Conservation (phyloP, 768 basidiomycete genomes). For the Rhizopogon rudus region DNA sequence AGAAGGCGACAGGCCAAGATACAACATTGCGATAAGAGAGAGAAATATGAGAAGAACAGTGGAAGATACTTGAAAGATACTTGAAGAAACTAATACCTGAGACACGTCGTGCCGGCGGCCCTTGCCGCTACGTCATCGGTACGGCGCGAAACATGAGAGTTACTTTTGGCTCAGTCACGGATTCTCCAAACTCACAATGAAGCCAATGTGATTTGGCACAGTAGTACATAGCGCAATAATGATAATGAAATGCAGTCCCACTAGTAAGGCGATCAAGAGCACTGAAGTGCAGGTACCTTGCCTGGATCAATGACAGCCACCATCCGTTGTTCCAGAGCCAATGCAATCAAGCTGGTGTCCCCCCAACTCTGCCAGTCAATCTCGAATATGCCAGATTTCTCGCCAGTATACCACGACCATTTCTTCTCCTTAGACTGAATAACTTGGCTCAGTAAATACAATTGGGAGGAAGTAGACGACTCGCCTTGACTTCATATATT, state of each 20-base stretch:
- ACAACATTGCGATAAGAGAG: constrained; percentile 13
- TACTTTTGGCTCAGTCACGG: too few species aligned
- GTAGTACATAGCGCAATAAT: constrained; percentile 1
- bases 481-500: constrained; percentile 65
- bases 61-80: neutral
- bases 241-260: neutral
- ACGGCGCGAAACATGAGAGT: neutral
- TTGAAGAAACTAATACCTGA: too few species aligned
- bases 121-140: neutral
- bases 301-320: constrained; percentile 66
- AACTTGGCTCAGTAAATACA: constrained; percentile 5
- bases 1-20: constrained; percentile 4
- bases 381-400: constrained; percentile 67
- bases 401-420: constrained; percentile 65
- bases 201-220: neutral
- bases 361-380: constrained; percentile 66
- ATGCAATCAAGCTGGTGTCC: constrained; percentile 54
- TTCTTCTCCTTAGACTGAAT: constrained; percentile 40
- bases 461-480: constrained; percentile 12
- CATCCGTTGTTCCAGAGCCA: constrained; percentile 61
- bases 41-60: neutral
- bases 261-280: neutral
- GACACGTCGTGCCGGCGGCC: neutral
- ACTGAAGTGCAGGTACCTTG: constrained; percentile 33
- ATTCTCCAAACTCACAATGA: too few species aligned